Evolutionary conservation across 148 eudicot genomes (phyloP).

Genomic region (Mesembryanthemum crystallinum): DNA sequence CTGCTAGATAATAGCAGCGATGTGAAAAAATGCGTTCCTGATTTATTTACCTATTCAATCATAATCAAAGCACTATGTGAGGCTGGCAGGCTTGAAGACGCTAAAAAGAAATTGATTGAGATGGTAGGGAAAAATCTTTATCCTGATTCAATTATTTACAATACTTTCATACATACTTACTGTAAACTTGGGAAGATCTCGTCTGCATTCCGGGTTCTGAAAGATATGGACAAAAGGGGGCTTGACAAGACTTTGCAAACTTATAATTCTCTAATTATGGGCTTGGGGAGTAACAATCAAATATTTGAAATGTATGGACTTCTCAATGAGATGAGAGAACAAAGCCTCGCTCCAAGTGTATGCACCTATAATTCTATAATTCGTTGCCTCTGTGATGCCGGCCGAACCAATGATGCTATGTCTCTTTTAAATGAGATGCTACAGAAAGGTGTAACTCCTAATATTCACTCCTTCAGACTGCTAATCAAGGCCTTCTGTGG

Average conservation of each 20-base stretch:
- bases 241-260: slow-evolving; percentile 71
- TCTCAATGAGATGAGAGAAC: slow-evolving; percentile 88
- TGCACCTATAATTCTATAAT: slow-evolving; percentile 69
- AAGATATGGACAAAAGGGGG: slow-evolving; percentile 93
- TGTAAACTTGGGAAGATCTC: slow-evolving; percentile 77
- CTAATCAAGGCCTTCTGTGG: slow-evolving; percentile 73
- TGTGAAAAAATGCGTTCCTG: slow-evolving; percentile 60
- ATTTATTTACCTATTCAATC: slow-evolving; percentile 83
- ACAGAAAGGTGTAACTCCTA: slow-evolving; percentile 60
- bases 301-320: slow-evolving; percentile 91
- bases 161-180: slow-evolving; percentile 57
- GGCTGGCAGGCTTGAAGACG: slow-evolving; percentile 83
- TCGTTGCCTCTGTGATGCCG: slow-evolving; percentile 59
- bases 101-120: slow-evolving; percentile 75
- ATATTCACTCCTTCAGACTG: slow-evolving; percentile 56
- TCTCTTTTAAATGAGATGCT: slow-evolving; percentile 78
- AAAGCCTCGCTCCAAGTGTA: slow-evolving; percentile 64
- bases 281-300: slow-evolving; percentile 64
- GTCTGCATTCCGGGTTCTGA: slow-evolving; percentile 88
- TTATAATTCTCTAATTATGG: slow-evolving; percentile 74
- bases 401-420: slow-evolving; percentile 70
- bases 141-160: slow-evolving; percentile 72
- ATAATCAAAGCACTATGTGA: slow-evolving; percentile 72
- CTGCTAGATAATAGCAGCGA: slow-evolving; percentile 39
- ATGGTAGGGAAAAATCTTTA: slow-evolving; percentile 70